Conservation (phyloP, 805 yeast species). For the Kluyveromyces aestuarii region DNA sequence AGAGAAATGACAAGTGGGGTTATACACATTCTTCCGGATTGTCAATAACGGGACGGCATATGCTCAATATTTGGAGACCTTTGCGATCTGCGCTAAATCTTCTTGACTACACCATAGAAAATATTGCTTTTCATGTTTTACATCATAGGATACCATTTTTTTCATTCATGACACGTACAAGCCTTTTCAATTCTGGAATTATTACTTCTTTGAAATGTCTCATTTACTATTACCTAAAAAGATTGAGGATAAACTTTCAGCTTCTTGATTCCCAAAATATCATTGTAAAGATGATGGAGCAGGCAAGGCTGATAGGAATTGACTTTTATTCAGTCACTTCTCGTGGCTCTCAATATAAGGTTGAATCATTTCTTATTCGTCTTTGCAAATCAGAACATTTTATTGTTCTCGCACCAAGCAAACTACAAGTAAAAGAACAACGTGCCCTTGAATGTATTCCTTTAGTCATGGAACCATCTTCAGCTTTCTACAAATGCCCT, state of each 20-base stretch:
- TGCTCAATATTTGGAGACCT: constrained; percentile 78
- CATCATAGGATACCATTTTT: constrained; percentile 63
- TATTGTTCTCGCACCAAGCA: constrained; percentile 68
- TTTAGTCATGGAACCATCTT: constrained; percentile 83
- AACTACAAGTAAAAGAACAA: constrained; percentile 72
- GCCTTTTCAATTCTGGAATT: constrained; percentile 31
- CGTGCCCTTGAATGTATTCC: constrained; percentile 84
- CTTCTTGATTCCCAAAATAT: constrained; percentile 56
- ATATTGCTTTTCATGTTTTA: constrained; percentile 57
- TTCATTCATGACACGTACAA: constrained; percentile 38
- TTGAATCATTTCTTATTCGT: constrained; percentile 74
- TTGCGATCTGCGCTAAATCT: constrained; percentile 55
- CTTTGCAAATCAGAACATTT: constrained; percentile 69
- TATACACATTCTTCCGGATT: constrained; percentile 66
- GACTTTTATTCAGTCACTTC: constrained; percentile 83
- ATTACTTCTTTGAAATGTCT: constrained; percentile 30
- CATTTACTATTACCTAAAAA: constrained; percentile 39
- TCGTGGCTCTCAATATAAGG: constrained; percentile 90
- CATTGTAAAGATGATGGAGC: constrained; percentile 64
- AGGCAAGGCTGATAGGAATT: constrained; percentile 77
- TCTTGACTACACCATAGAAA: constrained; percentile 66
- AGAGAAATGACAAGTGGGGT: constrained; percentile 69
- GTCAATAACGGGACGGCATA: constrained; percentile 68
- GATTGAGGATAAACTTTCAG: constrained; percentile 32
- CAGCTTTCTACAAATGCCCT: constrained; percentile 81